Evolutionary conservation across 176 grass and related monocot genomes (phyloP).

Genomic region (Eragrostis nindensis): DNA sequence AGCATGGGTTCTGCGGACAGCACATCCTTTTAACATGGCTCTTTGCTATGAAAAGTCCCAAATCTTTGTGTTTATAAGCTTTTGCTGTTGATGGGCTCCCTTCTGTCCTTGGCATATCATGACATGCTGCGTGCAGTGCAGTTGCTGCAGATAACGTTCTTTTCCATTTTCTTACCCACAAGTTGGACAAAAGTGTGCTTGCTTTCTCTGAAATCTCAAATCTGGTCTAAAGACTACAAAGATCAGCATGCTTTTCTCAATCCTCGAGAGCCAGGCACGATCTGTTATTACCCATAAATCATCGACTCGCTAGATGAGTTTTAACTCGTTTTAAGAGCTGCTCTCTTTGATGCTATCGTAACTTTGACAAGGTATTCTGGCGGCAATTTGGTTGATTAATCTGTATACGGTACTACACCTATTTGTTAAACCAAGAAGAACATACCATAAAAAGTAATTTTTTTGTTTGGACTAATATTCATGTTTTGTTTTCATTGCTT

Average conservation of each 20-base stretch:
- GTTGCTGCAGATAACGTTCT: conserved; percentile 20
- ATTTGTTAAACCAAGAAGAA: not conserved
- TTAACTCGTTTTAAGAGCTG: not conserved
- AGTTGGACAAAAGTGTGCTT: conserved; percentile 4
- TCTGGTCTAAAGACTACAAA: not conserved
- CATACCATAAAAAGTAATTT: not conserved
- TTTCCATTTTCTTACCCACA: conserved; percentile 30
- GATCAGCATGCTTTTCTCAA: not conserved
- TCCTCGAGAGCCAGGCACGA: not conserved
- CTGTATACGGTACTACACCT: not conserved
- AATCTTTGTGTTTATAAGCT: not conserved
- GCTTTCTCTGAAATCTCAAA: not conserved
- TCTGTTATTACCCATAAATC: not conserved
- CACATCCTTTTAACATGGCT: not conserved
- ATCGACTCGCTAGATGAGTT: not conserved
- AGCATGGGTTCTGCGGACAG: not conserved
- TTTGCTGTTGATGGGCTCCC: conserved; percentile 7
- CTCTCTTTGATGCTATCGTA: not conserved
- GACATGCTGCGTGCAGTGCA: not conserved
- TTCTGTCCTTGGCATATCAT: conserved; percentile 26
- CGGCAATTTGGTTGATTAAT: no score
- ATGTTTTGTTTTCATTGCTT: not conserved
- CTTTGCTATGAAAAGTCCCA: conserved; percentile 12
- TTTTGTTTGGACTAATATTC: no score
- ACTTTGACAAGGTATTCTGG: not conserved